These are phyloP conservation scores for Phialocephala subalpina DNA, from an alignment of 2,329 filamentous ascomycete species.

Conservation along the genomic window DNA sequence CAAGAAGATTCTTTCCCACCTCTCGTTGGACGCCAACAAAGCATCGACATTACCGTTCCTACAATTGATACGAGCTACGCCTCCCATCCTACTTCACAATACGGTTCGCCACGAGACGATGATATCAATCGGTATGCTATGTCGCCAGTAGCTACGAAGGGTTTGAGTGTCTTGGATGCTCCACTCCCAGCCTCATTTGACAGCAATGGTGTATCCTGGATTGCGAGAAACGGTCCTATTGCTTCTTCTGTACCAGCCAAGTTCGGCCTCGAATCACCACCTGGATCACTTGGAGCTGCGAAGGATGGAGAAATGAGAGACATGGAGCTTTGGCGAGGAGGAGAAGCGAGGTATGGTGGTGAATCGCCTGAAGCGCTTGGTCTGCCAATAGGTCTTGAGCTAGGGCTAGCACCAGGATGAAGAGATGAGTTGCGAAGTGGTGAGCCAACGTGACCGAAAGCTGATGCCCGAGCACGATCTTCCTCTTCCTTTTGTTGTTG, in stretches of 20 bases:
- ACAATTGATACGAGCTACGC: slow-evolving; percentile 63
- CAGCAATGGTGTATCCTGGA: slow-evolving; percentile 92
- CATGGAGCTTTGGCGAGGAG: slow-evolving; percentile 52
- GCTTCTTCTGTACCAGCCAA: slow-evolving; percentile 92
- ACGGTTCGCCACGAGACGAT: slow-evolving; percentile 85
- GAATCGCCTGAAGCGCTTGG: slow-evolving; percentile 40
- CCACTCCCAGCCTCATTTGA: slow-evolving; percentile 95
- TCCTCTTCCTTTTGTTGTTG: slow-evolving; percentile 61
- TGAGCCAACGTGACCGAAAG: slow-evolving; percentile 72
- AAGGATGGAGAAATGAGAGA: slow-evolving; percentile 66
- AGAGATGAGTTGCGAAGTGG: slow-evolving; percentile 70
- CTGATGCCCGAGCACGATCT: slow-evolving; percentile 55
- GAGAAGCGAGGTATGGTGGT: slow-evolving; percentile 43
- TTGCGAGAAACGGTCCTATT: slow-evolving; percentile 87
- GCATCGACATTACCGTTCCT: slow-evolving; percentile 55
- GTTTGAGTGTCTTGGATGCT: slow-evolving; percentile 90
- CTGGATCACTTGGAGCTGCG: slow-evolving; percentile 72
- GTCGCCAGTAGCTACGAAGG: slow-evolving; percentile 76
- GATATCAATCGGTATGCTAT: slow-evolving; percentile 68
- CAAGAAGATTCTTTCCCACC: slow-evolving; percentile 62
- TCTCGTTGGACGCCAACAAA: slow-evolving; percentile 49
- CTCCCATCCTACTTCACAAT: slow-evolving; percentile 65
- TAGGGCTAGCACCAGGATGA: slow-evolving; percentile 56
- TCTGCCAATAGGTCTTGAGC: slow-evolving; percentile 52
- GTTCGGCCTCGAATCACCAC: slow-evolving; percentile 88